Evolutionary conservation across 2,329 filamentous ascomycete genomes (phyloP), one percentile per base, ranked within the genome.

Genomic region (Fusarium sp.): DNA sequence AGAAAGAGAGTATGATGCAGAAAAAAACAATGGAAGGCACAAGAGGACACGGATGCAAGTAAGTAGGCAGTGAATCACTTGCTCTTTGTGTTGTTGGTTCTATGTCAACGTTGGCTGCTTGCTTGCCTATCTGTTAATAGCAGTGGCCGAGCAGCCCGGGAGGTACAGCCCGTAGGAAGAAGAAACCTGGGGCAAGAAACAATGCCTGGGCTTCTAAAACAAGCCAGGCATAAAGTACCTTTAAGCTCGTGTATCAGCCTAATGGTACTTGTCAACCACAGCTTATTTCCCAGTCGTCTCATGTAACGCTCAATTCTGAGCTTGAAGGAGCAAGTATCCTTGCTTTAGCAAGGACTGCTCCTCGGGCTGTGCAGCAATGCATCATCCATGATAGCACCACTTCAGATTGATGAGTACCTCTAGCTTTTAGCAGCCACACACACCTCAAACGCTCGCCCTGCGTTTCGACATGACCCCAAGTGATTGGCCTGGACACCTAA

Each of bases 141-240:
- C 18, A 18, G 29, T 42, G 51, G 44, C 68, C 64, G 68, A 70
- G 14, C 42, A 46, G 68, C 53, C 68, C 68, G 68, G 23, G 31
- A 51, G 44, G 56, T 46, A 46, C 20, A 46, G 42, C 51, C 20
- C 6, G 54, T 70, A 25, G 10, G 27, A 11, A 11, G 64, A 34
- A 29, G 64, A 49, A 65, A 62, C 61, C 67, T 68, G 67, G 67
- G 67, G 36, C 54, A 65, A 65, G 67, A 70, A 70, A 70, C 67
- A 58, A 64, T 68, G 64, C 56, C 38, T 50, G 42, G 38, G 29
- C 29, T 49, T 66, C 61, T 36, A 38, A 67, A 69, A 70, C 63
- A 68, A 64, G 34, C 53, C 42, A n/a, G 34, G 18, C 49, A 31
- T 58, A 58, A 65, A 56, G 53, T 58, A 44, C 42, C 46, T 68